These are phyloP conservation scores for Mortierella sp. DNA, from an alignment of 371 early-diverging fungal species.

Conservation along the genomic window DNA sequence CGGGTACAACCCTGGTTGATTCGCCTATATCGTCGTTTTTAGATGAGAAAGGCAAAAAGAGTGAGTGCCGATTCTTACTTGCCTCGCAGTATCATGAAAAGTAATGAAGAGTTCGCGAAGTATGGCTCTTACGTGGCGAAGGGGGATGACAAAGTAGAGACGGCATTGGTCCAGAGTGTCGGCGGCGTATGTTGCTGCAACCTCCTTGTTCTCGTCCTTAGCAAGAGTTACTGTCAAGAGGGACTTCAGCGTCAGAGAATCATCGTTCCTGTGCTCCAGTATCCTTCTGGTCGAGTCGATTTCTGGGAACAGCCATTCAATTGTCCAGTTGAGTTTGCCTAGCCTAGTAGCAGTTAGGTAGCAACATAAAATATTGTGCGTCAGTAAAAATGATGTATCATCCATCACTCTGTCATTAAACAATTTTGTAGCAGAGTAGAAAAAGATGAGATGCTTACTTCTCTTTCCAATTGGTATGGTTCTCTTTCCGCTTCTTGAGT, in stretches of 20 bases:
- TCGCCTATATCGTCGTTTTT: constrained; percentile 24
- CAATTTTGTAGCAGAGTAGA: not conserved
- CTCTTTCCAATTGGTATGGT: constrained; percentile 49
- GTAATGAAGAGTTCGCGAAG: too few relatives aligned
- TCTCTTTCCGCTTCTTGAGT: constrained; percentile 50
- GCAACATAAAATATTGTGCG: not conserved
- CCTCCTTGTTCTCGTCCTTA: constrained; percentile 21
- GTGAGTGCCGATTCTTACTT: too few relatives aligned
- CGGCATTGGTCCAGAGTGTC: constrained; percentile 27
- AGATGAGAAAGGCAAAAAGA: not conserved
- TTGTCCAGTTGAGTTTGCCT: constrained; percentile 41
- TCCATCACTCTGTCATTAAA: not conserved
- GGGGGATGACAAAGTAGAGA: constrained; percentile 45
- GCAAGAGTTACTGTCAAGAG: constrained; percentile 11
- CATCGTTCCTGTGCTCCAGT: constrained; percentile 40
- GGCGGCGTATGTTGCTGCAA: constrained; percentile 23
- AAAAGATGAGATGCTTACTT: constrained; percentile 22
- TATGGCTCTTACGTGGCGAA: constrained; percentile 36
- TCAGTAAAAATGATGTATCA: not conserved
- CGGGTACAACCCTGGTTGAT: constrained; percentile 47
- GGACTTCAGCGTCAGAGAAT: constrained; percentile 22
- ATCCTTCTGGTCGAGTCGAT: constrained; percentile 22
- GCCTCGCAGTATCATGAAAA: too few relatives aligned
- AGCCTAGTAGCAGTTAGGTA: constrained; percentile 12
- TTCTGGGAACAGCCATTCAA: constrained; percentile 55